Base-by-base conservation (phyloP, 768 basidiomycete genomes). In the Phylloporus rhodoxanthus region DNA sequence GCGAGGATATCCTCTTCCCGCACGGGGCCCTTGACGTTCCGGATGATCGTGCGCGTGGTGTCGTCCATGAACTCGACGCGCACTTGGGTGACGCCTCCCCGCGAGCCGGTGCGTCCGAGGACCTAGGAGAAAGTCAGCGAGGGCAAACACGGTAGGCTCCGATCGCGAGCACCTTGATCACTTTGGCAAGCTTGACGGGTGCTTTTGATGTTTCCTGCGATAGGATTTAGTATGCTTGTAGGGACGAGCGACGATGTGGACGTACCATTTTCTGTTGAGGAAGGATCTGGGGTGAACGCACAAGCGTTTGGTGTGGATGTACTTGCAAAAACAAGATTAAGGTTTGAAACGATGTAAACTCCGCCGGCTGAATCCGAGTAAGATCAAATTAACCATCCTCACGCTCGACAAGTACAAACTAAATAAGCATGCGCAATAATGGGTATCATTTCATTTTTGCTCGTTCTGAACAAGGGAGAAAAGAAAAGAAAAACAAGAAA, bases 21-120 rank as follows among this genome's bases (percentile, higher is more conserved):
- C 52, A 98, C 94, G 53, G 96, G 95, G 1, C 96, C 96, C 74
- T 98, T 98, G 59, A 98, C 95, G 75, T 99, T 99, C 46, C 95
- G 90, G 72, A 97, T 95, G 72, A 99, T 96, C 58, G 90, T 87
- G 63, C 95, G 88, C 57, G 84, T 82, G 48, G 89, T 82, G 70
- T 98, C 94, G 70, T 98, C 95, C 87, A 98, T 85, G 77, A 99
- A 96, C 69, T 98, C 96, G 59, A 99, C 96, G 59, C 95, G 91
- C 73, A 97, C 94, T 78, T 97, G 94, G 54, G 93, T 97, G 64
- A 98, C 93, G 76, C 95, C 95, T 75, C 95, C 95, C 69, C 95
- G 91, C 62, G 94, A 97, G 55, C 95, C 95, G 68, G 96, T 99
- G 65, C 96, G 85, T 66, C 96, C 96, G 64, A 98, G 85, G 70